Conservation (phyloP, 2,329 filamentous ascomycete species). For the Pezizomycotina sp. region DNA sequence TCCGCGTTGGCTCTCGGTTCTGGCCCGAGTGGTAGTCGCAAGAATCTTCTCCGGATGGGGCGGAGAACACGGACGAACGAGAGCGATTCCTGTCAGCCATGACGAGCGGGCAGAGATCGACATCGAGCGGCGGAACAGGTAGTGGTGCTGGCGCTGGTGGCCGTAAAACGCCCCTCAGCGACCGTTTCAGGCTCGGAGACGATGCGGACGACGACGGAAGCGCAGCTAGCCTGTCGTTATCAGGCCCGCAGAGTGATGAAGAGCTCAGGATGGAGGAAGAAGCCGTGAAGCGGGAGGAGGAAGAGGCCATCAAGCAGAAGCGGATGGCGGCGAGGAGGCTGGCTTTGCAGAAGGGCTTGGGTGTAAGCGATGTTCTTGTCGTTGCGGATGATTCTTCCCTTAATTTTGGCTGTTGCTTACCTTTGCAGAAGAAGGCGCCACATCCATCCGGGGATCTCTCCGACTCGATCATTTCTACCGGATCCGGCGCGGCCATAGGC, state of each 20-base stretch:
- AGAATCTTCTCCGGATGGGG: constrained; percentile 26
- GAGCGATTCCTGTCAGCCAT: constrained; percentile 31
- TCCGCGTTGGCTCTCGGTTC: constrained; percentile 42
- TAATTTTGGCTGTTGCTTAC: too few relatives aligned
- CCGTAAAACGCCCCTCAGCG: constrained; percentile 9
- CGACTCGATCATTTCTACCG: too few relatives aligned
- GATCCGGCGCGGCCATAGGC: too few relatives aligned
- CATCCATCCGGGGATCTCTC: too few relatives aligned
- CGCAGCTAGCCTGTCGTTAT: constrained; percentile 7
- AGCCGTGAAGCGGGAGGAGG: constrained; percentile 38
- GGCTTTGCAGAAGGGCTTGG: constrained; percentile 39
- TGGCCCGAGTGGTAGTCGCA: constrained; percentile 32
- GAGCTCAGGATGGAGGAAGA: constrained; percentile 45
- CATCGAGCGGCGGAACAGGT: constrained; percentile 8
- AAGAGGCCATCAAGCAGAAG: constrained; percentile 38
- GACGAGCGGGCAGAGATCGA: constrained; percentile 18
- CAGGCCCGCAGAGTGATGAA: constrained; percentile 33
- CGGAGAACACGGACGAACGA: constrained; percentile 35
- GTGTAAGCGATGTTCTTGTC: too few relatives aligned
- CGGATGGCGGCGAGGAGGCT: constrained; percentile 40
- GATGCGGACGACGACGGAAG: constrained; percentile 24
- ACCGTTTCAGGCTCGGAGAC: constrained; percentile 10
- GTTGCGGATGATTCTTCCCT: too few relatives aligned
- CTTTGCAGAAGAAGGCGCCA: too few relatives aligned
- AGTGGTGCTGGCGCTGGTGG: constrained; percentile 3